Conservation (phyloP, 192 early-diverging fungal genomes). For the Oehlia diaphana region DNA sequence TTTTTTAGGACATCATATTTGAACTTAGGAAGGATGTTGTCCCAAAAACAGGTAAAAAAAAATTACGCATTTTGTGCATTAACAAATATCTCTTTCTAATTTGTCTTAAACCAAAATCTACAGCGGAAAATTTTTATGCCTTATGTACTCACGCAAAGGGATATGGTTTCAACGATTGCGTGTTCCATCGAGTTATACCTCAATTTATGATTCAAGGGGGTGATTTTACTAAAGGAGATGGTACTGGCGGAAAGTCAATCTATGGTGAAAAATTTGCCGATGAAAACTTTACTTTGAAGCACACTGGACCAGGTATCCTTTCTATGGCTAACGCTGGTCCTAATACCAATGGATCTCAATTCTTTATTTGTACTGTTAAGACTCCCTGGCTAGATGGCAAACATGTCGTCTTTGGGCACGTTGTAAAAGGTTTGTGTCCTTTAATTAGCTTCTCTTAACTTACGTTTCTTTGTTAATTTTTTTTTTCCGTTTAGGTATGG, state of each 20-base stretch:
- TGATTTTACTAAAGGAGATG: slow-evolving; percentile 84
- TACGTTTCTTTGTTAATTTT: not conserved
- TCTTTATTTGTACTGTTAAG: slow-evolving; percentile 85
- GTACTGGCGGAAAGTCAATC: slow-evolving; percentile 90
- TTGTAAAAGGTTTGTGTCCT: slow-evolving; percentile 52
- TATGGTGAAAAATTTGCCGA: slow-evolving; percentile 78
- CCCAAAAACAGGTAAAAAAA: slow-evolving; percentile 53
- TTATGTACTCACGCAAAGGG: slow-evolving; percentile 97
- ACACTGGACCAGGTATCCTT: slow-evolving; percentile 59
- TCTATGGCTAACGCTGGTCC: slow-evolving; percentile 89
- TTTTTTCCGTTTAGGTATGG: not conserved
- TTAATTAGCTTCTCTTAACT: not conserved
- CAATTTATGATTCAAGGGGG: slow-evolving; percentile 86
- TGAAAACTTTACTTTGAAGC: slow-evolving; percentile 63
- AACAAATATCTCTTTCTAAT: not conserved
- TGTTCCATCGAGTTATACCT: slow-evolving; percentile 86
- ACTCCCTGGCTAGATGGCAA: slow-evolving; percentile 87
- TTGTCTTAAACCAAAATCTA: too few relatives aligned
- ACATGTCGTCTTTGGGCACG: slow-evolving; percentile 81
- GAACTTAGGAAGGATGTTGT: slow-evolving; percentile 67
- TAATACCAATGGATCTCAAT: slow-evolving; percentile 87
- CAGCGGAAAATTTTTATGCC: slow-evolving; percentile 96
- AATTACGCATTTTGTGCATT: not conserved
- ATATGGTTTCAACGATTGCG: slow-evolving; percentile 70
- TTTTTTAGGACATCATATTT: slow-evolving; percentile 53